These are phyloP conservation scores for Yamadazyma taylorii DNA, from an alignment of 1,139 yeast species.

Conservation along the genomic window DNA sequence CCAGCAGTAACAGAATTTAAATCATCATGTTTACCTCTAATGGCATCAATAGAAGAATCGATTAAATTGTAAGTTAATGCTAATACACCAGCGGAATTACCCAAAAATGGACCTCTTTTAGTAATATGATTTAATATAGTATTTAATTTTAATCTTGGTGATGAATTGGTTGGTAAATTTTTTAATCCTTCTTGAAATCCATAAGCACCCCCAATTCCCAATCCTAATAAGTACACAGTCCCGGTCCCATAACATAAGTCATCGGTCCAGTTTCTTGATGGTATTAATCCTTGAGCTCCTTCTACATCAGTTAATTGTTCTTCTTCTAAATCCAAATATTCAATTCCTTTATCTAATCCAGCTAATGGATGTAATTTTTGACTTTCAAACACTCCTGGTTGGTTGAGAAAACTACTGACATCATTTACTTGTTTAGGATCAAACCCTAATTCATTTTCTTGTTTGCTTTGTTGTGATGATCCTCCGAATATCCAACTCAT, in stretches of 20 bases:
- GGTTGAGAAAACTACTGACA: constrained; percentile 59
- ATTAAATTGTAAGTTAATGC: constrained; percentile 85
- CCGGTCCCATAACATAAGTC: constrained; percentile 98
- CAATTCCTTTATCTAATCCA: constrained; percentile 85
- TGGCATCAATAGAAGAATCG: constrained; percentile 74
- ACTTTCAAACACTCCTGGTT: constrained; percentile 68
- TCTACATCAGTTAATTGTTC: constrained; percentile 68
- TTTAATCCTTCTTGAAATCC: constrained; percentile 86
- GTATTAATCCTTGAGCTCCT: constrained; percentile 87
- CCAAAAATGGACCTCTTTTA: constrained; percentile 92
- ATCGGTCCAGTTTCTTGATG: constrained; percentile 96
- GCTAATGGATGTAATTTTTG: constrained; percentile 89
- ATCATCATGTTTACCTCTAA: constrained; percentile 88
- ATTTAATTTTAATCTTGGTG: constrained; percentile 78
- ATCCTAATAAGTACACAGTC: constrained; percentile 79
- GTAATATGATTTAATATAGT: constrained; percentile 90
- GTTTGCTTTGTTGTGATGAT: constrained; percentile 18
- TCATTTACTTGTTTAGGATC: constrained; percentile 68
- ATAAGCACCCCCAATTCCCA: constrained; percentile 81
- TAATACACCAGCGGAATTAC: constrained; percentile 92
- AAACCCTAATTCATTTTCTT: constrained; percentile 52
- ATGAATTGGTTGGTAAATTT: constrained; percentile 70
- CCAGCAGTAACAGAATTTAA: constrained; percentile 85
- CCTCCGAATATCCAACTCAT: constrained; percentile 63
- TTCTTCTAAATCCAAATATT: constrained; percentile 87